A percentile compares a stretch with the other conserved stretches of the same genome.
These are phyloP conservation scores for Alternaria sp. DNA, from an alignment of 2,329 filamentous ascomycete species.

Conservation along the genomic window DNA sequence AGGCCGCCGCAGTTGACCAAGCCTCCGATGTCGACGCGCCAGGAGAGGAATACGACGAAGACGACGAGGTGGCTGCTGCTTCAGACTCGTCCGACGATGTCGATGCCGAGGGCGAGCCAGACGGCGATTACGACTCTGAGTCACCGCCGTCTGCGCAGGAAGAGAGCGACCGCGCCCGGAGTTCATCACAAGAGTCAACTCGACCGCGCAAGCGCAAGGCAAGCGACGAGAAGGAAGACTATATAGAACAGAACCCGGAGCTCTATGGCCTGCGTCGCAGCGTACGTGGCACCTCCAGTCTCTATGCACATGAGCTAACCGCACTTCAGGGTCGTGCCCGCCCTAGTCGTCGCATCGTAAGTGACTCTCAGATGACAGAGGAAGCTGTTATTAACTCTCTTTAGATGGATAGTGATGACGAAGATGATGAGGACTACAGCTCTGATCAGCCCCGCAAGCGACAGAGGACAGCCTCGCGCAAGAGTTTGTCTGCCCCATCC, in stretches of 20 bases:
- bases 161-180: conserved; percentile 63
- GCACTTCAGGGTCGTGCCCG: conserved; percentile 65
- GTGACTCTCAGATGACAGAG: conserved; percentile 35
- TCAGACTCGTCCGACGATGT: conserved; percentile 60
- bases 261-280: conserved; percentile 94
- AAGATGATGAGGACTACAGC: conserved; percentile 74
- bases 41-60: conserved; percentile 53
- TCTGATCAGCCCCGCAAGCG: conserved; percentile 67
- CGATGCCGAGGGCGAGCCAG: conserved; percentile 62
- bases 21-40: conserved; percentile 53
- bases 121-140: conserved; percentile 79
- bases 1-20: conserved; percentile 58
- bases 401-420: conserved; percentile 69
- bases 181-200: conserved; percentile 76
- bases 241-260: conserved; percentile 90
- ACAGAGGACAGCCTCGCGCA: conserved; percentile 71
- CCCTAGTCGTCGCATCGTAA: conserved; percentile 68
- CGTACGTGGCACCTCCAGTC: conserved; percentile 63
- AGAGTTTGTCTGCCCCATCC: conserved; percentile 61
- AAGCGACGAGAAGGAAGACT: conserved; percentile 77
- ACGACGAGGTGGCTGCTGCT: conserved; percentile 55
- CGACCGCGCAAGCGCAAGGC: conserved; percentile 72
- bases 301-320: conserved; percentile 44
- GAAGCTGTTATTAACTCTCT: conserved; percentile 27
- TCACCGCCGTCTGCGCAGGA: conserved; percentile 56